These are phyloP conservation scores for Salix viminalis DNA, from an alignment of 345 rosid species.

Conservation along the genomic window DNA sequence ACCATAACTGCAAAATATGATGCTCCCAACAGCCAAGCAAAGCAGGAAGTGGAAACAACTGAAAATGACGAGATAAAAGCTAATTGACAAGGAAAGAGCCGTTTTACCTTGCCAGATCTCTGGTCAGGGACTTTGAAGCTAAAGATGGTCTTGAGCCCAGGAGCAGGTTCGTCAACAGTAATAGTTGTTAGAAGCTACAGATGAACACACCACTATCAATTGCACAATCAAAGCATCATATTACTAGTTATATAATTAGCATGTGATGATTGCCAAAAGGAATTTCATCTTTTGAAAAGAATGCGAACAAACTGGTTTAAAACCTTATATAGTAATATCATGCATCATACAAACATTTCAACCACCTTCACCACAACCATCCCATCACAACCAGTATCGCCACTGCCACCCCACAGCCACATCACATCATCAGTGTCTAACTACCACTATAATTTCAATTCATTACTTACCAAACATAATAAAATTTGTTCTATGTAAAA, in stretches of 20 bases:
- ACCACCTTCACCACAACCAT: too few relatives aligned
- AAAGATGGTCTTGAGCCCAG: constrained; percentile 80
- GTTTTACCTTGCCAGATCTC: constrained; percentile 80
- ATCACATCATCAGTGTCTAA: too few relatives aligned
- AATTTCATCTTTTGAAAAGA: background rate
- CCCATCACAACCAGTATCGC: too few relatives aligned
- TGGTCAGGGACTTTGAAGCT: constrained; percentile 86
- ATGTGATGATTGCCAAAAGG: background rate
- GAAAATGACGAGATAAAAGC: background rate
- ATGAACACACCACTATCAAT: background rate
- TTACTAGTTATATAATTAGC: background rate
- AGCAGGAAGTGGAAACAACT: background rate
- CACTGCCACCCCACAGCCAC: too few relatives aligned
- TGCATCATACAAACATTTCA: too few relatives aligned
- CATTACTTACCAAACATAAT: too few relatives aligned
- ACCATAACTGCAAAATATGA: background rate
- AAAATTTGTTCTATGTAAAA: too few relatives aligned
- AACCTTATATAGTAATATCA: background rate
- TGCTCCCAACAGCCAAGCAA: background rate
- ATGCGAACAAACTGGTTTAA: background rate
- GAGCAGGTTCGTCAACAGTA: constrained; percentile 83
- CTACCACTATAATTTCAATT: too few relatives aligned
- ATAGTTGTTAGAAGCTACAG: constrained; percentile 75
- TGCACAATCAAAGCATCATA: background rate
- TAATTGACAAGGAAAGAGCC: background rate